A percentile compares a stretch with the other conserved stretches of the same genome.
phyloP scores from a whole-genome alignment of 1,284 basidiomycete genomes.

The Rhodotorula sp. region DNA sequence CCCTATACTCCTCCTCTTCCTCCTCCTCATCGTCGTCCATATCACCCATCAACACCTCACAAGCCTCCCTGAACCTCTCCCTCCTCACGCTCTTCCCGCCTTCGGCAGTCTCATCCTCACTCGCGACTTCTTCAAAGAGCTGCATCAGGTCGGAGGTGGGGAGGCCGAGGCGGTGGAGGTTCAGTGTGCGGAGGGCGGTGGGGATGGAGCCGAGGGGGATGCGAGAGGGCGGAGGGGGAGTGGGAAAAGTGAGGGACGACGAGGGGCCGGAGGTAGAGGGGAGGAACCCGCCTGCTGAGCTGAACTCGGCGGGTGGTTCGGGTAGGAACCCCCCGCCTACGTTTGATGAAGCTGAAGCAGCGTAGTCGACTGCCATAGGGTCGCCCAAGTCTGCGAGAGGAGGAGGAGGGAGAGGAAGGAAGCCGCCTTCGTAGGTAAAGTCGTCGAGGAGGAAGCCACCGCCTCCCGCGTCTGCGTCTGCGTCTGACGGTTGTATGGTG shows the following conservation, averaged over 20 bases:
- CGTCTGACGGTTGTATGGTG: neutral
- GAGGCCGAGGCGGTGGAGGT: slow-evolving; percentile 7
- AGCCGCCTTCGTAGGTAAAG: neutral
- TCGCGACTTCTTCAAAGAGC: slow-evolving; percentile 38
- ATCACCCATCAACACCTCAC: slow-evolving; percentile 17
- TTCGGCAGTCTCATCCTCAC: slow-evolving; percentile 21
- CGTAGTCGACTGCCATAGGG: neutral
- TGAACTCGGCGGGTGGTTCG: neutral
- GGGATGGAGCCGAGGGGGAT: slow-evolving; percentile 25
- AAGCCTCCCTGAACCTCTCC: slow-evolving; percentile 32
- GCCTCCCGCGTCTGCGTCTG: neutral
- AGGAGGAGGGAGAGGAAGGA: slow-evolving; percentile 4
- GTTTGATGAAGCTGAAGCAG: neutral
- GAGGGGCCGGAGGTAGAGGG: neutral
- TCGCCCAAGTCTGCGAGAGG: neutral
- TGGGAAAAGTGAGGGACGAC: neutral
- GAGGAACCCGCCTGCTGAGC: neutral
- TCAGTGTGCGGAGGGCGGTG: slow-evolving; percentile 14
- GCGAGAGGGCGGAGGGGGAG: slow-evolving; percentile 12
- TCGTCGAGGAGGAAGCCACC: neutral
- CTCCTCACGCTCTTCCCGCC: slow-evolving; percentile 26
- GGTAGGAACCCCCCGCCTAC: neutral
- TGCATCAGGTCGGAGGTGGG: slow-evolving; percentile 21
- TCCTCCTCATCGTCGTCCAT: neutral
- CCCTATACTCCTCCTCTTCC: slow-evolving; percentile 3